phyloP scores from a whole-genome alignment of 148 eudicot species.

The Mesembryanthemum crystallinum region DNA sequence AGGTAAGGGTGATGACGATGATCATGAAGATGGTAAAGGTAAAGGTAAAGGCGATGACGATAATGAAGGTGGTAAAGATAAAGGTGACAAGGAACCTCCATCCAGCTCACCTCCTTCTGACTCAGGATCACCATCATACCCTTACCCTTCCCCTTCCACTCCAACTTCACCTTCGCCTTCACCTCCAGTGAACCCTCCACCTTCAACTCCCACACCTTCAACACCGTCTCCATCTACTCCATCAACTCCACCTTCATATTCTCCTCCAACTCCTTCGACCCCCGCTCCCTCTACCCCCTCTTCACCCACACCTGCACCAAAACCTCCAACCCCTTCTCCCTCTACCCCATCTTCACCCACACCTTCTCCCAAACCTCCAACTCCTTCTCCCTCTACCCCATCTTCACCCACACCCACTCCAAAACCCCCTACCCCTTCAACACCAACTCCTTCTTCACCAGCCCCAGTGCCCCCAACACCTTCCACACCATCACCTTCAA shows the following conservation, averaged over 20 bases:
- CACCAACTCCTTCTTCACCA: conserved; percentile 7
- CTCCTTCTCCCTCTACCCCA: conserved; percentile 3
- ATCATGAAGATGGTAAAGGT: too few species aligned
- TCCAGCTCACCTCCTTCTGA: not conserved
- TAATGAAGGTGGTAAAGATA: too few species aligned
- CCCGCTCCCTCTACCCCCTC: not conserved
- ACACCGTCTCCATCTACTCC: not conserved
- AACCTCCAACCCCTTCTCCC: conserved; percentile 10
- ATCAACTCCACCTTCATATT: not conserved
- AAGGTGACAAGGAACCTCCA: too few species aligned
- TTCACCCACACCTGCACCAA: not conserved
- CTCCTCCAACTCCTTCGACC: conserved; percentile 5
- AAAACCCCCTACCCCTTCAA: not conserved
- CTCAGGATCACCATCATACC: too few species aligned
- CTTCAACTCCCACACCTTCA: not conserved
- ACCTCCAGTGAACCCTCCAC: not conserved
- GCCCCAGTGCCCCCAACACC: not conserved
- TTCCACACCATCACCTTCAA: not conserved
- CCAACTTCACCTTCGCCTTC: too few species aligned
- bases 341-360: not conserved
- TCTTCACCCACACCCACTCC: not conserved
- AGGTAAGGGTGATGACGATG: too few species aligned
- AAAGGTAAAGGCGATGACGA: too few species aligned
- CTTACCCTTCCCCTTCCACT: not conserved
- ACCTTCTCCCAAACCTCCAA: not conserved